A percentile compares a stretch with the other conserved stretches of the same genome.
These are phyloP conservation scores for Lentinula detonsa DNA, from an alignment of 768 basidiomycete species.

Conservation along the genomic window DNA sequence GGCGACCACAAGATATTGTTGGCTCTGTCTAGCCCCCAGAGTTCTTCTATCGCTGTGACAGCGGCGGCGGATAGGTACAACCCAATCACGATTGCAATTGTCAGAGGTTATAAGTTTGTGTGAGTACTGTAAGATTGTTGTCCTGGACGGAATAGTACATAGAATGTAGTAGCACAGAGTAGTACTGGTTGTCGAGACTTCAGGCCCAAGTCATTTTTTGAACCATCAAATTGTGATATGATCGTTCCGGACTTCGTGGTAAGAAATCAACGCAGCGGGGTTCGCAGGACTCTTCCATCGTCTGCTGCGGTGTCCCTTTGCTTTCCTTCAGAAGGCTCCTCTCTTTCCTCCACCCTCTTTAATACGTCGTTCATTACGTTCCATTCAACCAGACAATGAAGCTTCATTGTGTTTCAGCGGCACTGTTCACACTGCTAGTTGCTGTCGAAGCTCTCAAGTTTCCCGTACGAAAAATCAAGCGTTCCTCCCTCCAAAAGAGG, in stretches of 20 bases:
- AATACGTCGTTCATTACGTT: constrained; percentile 19
- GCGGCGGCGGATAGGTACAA: neutral
- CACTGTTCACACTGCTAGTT: constrained; percentile 28
- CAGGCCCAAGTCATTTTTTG: neutral
- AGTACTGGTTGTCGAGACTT: neutral
- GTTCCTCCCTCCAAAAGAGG: constrained; percentile 28
- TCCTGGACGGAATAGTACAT: neutral
- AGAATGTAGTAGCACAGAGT: neutral
- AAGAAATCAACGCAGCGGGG: neutral
- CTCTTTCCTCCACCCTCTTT: constrained; percentile 8
- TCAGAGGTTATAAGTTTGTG: neutral
- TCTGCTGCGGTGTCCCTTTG: constrained; percentile 11
- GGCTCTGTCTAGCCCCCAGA: too few relatives aligned
- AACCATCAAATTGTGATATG: neutral
- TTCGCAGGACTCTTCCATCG: neutral
- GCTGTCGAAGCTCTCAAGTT: constrained; percentile 39
- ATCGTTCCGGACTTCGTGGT: neutral
- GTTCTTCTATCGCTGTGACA: too few relatives aligned
- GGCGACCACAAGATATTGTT: too few relatives aligned
- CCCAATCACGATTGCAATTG: neutral
- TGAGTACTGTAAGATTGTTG: neutral
- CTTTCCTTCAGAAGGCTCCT: constrained; percentile 5
- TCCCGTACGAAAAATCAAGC: constrained; percentile 41
- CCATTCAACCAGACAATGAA: constrained; percentile 29
- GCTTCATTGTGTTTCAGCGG: constrained; percentile 25